Base-by-base conservation (phyloP, 1,284 basidiomycete genomes). In the Marasmius tenuissimus region DNA sequence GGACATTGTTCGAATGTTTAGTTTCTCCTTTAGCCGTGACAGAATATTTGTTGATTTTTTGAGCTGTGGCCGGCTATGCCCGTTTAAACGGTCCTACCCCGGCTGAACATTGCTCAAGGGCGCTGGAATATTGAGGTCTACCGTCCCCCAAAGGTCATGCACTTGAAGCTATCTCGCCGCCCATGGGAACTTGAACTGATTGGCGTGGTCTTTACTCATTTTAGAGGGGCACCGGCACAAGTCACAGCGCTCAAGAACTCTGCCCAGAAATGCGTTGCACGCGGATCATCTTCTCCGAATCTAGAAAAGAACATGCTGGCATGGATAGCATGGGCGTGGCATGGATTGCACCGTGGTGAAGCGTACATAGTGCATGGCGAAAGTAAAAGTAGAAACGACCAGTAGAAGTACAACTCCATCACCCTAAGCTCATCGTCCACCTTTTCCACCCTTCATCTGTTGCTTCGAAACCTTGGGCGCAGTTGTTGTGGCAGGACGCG, bases 401-500 rank as follows among this genome's bases (percentile, higher is more conserved):
- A 27, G 27, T 27, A 27, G 27, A 27, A 27, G 27, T 27, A 27
- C 27, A 27, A 27, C 27, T 27, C 27, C 12, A 34, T 38, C 37
- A 12, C 18, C 52, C 33, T n/a, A 58, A 49, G 38, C 69, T 83
- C 74, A 88, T 79, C 88, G 85, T 67, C 87, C 85, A 64, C 85
- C 84, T 79, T 89, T 90, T 70, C 88, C 88, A 74, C 94, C 94
- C 87, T 97, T 97, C 88, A 94, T 93, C 81, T 92, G 89, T 81
- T 97, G 94, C 82, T 97, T 97, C 74, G 94, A 94, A 60, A 97
- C 88, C 81, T 93, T 96, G 71, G 94, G 93, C n/a, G 71, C 81
- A 39, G 75, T 66, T 67, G 85, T 85, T 47, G 80, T 80, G 61
- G 80, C 71, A 59, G 83, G 78, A 63, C 87, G 84, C 56, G 81